Evolutionary conservation across 441 rosid species (phyloP), one percentile per base, ranked within the genome.

Genomic region (Lepidium campestre): DNA sequence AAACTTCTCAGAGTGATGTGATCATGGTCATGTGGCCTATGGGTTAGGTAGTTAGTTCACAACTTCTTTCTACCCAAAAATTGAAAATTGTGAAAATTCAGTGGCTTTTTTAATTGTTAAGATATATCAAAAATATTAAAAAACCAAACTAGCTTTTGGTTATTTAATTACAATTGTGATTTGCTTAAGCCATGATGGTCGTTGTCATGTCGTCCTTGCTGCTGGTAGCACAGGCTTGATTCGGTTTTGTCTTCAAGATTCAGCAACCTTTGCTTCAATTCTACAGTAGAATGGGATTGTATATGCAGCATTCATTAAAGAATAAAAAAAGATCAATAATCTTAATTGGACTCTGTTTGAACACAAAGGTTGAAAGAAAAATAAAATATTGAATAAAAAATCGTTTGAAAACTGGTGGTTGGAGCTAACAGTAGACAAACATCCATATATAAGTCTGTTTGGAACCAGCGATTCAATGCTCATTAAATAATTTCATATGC

Each of bases 41-140:
- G 25, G 35, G 75, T 66, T 67, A 36, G 49, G 63, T 70, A 53
- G 74, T 44, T 70, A 46, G 68, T 44, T 70, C 75, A 70, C 63
- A 70, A 36, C 64, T 39, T 39, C 55, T 49, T 57, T 63, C 64
- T 17, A 57, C 56, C 64, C 63, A 39, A 46, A 46, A 15, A 6
- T 49, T 44, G 14, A 7, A 6, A 29, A 6, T 29, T 29, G 32
- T 6, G 1, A 29, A 23, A 29, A 29, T 29, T 29, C 32, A 29
- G 31, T 29, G 8, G 32, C 32, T 29, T 6, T 29, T 6, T 29
- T 29, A 29, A 29, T 27, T 27, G 29, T 27, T 27, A n/a, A n/a
- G n/a, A n/a, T n/a, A n/a, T n/a, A n/a, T n/a, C n/a, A 6, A 29
- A 29, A 29, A 29, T 29, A 29, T 29, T 29, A 29, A 29, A 29